Base-by-base conservation (phyloP, 2,329 filamentous ascomycete genomes). In the Diplodia seriata region DNA sequence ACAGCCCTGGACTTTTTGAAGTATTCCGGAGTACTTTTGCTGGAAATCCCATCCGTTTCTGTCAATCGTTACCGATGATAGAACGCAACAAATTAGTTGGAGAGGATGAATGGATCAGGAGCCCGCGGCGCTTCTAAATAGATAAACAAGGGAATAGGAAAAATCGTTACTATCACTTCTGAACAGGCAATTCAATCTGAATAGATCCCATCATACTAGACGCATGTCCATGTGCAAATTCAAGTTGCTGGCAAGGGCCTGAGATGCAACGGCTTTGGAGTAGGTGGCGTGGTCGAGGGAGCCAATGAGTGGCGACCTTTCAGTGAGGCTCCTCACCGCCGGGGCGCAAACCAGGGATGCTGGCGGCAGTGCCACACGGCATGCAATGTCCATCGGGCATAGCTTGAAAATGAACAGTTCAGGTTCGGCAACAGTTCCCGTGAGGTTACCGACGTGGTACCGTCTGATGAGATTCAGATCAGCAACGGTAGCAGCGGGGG, bases 381-480 rank as follows among this genome's bases (percentile, higher is more conserved):
- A 63, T 31, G 9, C 29, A 47, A 63, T 29, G 31, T 38, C 14
- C 31, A 31, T 51, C 15, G 5, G 47, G 29, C 47, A 12, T 36
- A 3, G 36, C 2, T n/a, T 4, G 4, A n/a, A 7, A 36, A n/a
- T 18, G 36, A 15, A 43, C n/a, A 11, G 12, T n/a, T 29, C 47
- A 18, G 51, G 43, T 36, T 14, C 3, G 47, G 59, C 20, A 51
- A 20, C 43, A 26, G 31, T 29, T n/a, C 18, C 29, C 20, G 47
- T 18, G 20, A 47, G 26, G 33, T 36, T 62, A 18, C 29, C 56
- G 15, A 61, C 36, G 15, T 15, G 14, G 12, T 2, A 15, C 36
- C n/a, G 7, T 18, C 15, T 33, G 59, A 31, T 38, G 31, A 51
- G 59, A 63, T 63, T 63, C n/a, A 12, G 59, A 63, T 51, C 59